These are phyloP conservation scores for Plectosphaerella sp. DNA, from an alignment of 2,329 filamentous ascomycete species.

Conservation along the genomic window DNA sequence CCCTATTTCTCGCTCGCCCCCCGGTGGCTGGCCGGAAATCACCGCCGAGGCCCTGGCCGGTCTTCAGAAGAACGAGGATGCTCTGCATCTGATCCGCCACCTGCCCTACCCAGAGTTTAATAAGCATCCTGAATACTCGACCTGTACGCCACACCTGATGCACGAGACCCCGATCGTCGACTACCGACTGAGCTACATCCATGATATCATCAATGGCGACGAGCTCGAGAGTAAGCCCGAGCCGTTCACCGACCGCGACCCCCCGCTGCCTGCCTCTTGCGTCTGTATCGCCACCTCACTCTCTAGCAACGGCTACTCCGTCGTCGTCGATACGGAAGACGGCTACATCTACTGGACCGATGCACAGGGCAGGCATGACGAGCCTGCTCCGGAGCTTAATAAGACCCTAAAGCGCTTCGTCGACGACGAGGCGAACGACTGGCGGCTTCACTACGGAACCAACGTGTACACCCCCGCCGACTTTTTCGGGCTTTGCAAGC, in stretches of 20 bases:
- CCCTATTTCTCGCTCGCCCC: constrained; percentile 3
- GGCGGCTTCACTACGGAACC: not conserved
- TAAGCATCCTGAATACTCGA: not conserved
- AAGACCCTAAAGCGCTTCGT: not conserved
- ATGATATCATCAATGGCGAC: constrained; percentile 1
- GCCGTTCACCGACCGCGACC: not conserved
- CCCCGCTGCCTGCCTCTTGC: constrained; percentile 5
- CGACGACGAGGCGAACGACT: not conserved
- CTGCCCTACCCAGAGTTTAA: constrained; percentile 8
- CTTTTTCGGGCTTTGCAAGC: constrained; percentile 9
- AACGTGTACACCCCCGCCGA: constrained; percentile 10
- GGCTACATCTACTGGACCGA: constrained; percentile 12
- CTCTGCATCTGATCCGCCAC: constrained; percentile 11
- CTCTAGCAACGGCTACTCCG: constrained; percentile 3
- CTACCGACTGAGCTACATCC: constrained; percentile 2
- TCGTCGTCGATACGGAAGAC: constrained; percentile 12
- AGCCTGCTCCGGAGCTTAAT: constrained; percentile 3
- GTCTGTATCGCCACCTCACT: constrained; percentile 6
- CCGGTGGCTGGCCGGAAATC: constrained; percentile 10
- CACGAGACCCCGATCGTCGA: constrained; percentile 2
- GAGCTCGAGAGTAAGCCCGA: not conserved
- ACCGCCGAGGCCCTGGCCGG: constrained; percentile 6
- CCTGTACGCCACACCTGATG: not conserved
- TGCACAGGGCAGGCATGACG: constrained; percentile 3
- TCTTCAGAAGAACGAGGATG: constrained; percentile 6